Evolutionary conservation across 495 filamentous ascomycete species (phyloP), one percentile per base, ranked within the genome.

Genomic region (Tuber melanosporum): DNA sequence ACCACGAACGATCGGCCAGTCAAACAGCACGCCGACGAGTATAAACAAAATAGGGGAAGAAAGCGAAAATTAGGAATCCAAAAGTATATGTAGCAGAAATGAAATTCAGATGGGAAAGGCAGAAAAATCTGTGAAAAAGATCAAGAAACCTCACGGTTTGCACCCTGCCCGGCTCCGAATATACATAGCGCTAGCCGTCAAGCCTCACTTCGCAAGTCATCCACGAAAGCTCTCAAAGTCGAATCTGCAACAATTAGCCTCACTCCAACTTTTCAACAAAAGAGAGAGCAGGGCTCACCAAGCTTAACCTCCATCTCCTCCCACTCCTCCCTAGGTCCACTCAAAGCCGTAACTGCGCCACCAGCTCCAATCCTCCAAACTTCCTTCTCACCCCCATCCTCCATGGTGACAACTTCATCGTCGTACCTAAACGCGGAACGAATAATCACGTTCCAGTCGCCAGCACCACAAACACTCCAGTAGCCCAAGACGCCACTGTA

Each of bases 401-500:
- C 83, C 72, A 73, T 77, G 22, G 69, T 82, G 57, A 42, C 57
- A 1, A 5, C 73, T 57, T 90, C 87, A 73, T 90, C 89, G 76
- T 90, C 88, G 85, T 89, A 91, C 74, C 89, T 88, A 74, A 94
- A 93, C 73, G 92, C 86, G 66, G 90, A 93, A 19, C 95, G 87
- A 66, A 98, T 98, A 15, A 92, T 87, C 7, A 98, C 95, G 71
- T 91, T 93, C 85, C 93, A 97, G 81, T 96, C 94, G 0, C 93
- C 94, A 15, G 89, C 88, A 0, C 95, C 95, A 14, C 93, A 90
- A 1, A 94, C 91, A 79, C 94, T 93, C 81, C 97, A 88, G 84
- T 95, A 98, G 0, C 95, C 95, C 49, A 96, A 87, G 2, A 96
- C 92, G 0, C 95, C 95, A 1, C 92, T 93, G 83, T 98, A 98